Conservation (phyloP, 2,329 filamentous ascomycete species). For the Thelonectria blattea region DNA sequence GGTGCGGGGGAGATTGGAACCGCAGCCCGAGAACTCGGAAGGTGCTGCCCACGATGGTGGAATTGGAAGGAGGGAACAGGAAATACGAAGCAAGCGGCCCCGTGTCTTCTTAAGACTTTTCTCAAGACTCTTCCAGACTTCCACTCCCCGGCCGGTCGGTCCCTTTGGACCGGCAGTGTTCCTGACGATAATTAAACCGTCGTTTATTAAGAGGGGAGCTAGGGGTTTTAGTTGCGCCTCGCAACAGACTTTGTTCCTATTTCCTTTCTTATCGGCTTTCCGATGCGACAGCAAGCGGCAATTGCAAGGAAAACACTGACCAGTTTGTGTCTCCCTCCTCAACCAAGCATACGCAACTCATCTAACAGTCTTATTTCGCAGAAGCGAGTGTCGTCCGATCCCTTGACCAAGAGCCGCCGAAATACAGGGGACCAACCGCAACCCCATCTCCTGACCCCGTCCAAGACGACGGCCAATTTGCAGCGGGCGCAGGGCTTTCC, state of each 20-base stretch:
- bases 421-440: conserved; percentile 4
- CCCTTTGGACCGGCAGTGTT: neutral
- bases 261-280: neutral
- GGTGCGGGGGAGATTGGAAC: too few species aligned
- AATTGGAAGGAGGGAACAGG: too few species aligned
- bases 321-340: too few species aligned
- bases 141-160: neutral
- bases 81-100: too few species aligned
- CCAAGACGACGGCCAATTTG: conserved; percentile 8
- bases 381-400: conserved; percentile 34
- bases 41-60: neutral
- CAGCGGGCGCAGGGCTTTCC: conserved; percentile 10
- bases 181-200: neutral
- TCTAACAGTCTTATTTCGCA: neutral
- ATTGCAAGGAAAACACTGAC: too few species aligned
- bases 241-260: neutral
- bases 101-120: neutral
- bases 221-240: neutral
- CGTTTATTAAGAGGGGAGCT: neutral
- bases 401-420: conserved; percentile 12
- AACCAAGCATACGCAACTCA: neutral
- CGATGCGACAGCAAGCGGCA: too few species aligned
- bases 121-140: too few species aligned
- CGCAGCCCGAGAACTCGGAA: neutral
- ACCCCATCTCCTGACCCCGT: neutral